Evolutionary conservation across 108 stramenopile species (phyloP).

Genomic region (Mediolabrus comicus): DNA sequence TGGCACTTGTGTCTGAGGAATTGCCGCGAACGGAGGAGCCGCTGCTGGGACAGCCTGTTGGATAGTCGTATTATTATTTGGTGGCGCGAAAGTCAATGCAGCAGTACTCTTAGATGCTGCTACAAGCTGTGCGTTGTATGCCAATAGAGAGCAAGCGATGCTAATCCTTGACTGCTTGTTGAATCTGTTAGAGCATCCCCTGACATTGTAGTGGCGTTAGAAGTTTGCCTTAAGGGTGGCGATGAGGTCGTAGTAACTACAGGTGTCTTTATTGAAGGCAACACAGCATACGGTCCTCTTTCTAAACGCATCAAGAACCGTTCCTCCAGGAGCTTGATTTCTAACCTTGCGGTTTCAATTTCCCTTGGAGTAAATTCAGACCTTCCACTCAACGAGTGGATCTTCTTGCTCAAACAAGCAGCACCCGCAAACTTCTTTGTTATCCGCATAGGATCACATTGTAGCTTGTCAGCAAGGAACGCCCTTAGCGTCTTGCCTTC

Average conservation of each 20-base stretch:
- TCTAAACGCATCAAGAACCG: constrained; percentile 63
- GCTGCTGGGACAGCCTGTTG: neutral
- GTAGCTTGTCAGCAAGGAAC: constrained; percentile 93
- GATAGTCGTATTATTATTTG: neutral
- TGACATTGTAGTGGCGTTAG: neutral
- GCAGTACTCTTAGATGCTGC: constrained; percentile 14
- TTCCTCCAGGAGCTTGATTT: constrained; percentile 62
- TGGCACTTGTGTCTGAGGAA: neutral
- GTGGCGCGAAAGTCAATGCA: neutral
- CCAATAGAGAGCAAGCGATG: constrained; percentile 3
- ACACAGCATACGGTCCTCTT: constrained; percentile 35
- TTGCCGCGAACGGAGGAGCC: neutral
- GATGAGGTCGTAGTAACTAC: neutral
- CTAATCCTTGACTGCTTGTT: neutral
- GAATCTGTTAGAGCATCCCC: neutral
- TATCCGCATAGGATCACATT: constrained; percentile 97
- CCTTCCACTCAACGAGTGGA: constrained; percentile 67
- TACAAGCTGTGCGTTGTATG: constrained; percentile 20
- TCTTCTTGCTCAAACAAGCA: constrained; percentile 86
- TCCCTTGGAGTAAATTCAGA: constrained; percentile 54
- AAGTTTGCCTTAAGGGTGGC: neutral
- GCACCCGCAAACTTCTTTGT: constrained; percentile 97
- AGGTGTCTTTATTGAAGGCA: constrained; percentile 9
- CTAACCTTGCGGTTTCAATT: constrained; percentile 62
- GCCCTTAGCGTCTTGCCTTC: constrained; percentile 91